A percentile compares a stretch with the other conserved stretches of the same genome.
These are phyloP conservation scores for Russula foetens DNA, from an alignment of 768 basidiomycete species.

Conservation along the genomic window DNA sequence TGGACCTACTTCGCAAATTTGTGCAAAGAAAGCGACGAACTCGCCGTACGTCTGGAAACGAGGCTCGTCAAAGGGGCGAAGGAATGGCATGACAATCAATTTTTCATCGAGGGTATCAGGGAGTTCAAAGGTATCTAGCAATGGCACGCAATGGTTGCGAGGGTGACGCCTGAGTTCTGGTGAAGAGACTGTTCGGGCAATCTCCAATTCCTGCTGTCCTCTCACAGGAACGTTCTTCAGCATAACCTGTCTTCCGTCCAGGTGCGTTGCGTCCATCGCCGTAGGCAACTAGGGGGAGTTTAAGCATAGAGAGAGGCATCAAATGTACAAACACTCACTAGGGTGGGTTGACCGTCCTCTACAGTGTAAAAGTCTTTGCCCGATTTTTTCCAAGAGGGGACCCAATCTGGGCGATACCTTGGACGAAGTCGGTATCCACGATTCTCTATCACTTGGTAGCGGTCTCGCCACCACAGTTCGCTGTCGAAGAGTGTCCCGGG, in stretches of 20 bases:
- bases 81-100: conserved; percentile 18
- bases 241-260: conserved; percentile 3
- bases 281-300: not conserved
- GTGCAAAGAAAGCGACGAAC: not conserved
- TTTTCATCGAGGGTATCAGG: not conserved
- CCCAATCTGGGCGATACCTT: not conserved
- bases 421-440: not conserved
- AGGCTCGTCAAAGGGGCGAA: conserved; percentile 21
- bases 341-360: not conserved
- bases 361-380: not conserved
- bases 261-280: not conserved
- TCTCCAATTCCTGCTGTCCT: not conserved
- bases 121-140: not conserved
- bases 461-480: conserved; percentile 1
- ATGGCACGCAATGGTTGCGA: not conserved
- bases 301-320: not conserved
- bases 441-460: not conserved
- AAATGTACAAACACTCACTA: not conserved
- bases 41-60: conserved; percentile 1
- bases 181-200: not conserved
- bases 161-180: conserved; percentile 21
- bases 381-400: not conserved
- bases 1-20: not conserved
- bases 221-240: not conserved
- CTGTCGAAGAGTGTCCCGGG: not conserved